Percentiles rank a stretch among this genome's conserved stretches.
Evolutionary conservation across 2,329 filamentous ascomycete species (phyloP).

Genomic region (Microascus cirrosus): DNA sequence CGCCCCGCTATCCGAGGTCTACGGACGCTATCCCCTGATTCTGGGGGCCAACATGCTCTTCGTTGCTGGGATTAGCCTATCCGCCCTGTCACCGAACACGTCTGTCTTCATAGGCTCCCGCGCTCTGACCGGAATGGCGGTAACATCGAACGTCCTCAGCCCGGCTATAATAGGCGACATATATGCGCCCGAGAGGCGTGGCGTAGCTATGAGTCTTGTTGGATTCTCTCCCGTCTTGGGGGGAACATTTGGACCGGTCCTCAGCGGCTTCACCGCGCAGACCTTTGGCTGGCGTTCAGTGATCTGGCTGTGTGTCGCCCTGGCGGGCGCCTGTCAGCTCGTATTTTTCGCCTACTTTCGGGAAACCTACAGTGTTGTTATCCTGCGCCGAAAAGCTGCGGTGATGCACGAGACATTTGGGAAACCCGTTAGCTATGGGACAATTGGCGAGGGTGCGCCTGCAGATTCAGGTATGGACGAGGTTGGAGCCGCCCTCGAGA

Average conservation of each 20-base stretch:
- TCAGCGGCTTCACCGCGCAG: conserved; percentile 43
- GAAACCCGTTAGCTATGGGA: not conserved
- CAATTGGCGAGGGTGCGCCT: not conserved
- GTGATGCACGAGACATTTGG: not conserved
- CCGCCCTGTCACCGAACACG: conserved; percentile 32
- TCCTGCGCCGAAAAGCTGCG: not conserved
- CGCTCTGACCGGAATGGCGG: conserved; percentile 48
- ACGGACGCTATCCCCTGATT: conserved; percentile 43
- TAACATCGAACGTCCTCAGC: conserved; percentile 52
- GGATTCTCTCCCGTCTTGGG: conserved; percentile 46
- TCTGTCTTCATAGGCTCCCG: conserved; percentile 39
- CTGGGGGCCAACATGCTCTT: conserved; percentile 40
- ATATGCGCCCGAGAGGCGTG: conserved; percentile 44
- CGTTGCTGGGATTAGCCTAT: conserved; percentile 32
- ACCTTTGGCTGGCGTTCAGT: conserved; percentile 41
- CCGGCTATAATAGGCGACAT: conserved; percentile 55
- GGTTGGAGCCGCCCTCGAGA: not conserved
- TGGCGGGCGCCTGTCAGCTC: conserved; percentile 37
- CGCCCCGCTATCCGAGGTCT: conserved; percentile 51
- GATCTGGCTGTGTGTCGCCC: conserved; percentile 34
- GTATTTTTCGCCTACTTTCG: conserved; percentile 20
- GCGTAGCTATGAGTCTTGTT: conserved; percentile 45
- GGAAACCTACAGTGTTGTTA: not conserved
- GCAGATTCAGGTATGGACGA: too few relatives aligned
- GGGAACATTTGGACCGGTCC: conserved; percentile 43